Evolutionary conservation across 164 flowering plant genomes (phyloP).

Genomic region (Protea cynaroides): DNA sequence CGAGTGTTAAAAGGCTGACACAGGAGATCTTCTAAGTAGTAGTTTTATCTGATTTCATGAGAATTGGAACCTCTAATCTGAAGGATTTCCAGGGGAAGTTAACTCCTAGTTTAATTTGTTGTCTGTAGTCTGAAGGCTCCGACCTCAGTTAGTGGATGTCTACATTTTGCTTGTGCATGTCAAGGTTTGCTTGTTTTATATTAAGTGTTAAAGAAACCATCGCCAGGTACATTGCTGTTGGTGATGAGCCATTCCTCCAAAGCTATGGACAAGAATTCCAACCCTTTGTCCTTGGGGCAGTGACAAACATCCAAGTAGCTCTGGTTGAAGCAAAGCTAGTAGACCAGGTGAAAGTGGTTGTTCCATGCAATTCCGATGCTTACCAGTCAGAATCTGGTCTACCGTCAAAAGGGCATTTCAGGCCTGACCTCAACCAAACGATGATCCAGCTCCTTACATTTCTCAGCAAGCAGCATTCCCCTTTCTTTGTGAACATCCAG

Average conservation of each 20-base stretch:
- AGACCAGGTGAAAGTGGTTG: slow-evolving; percentile 61
- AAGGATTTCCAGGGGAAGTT: too few species aligned
- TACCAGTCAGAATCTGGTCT: slow-evolving; percentile 46
- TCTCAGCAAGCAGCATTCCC: slow-evolving; percentile 57
- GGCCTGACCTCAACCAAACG: slow-evolving; percentile 76
- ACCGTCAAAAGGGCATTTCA: slow-evolving; percentile 70
- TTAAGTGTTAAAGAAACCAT: neutral
- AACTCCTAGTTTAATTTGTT: too few species aligned
- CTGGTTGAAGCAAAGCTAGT: slow-evolving; percentile 52
- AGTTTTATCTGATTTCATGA: too few species aligned
- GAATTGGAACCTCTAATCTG: too few species aligned
- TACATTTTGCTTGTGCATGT: neutral
- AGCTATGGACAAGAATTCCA: slow-evolving; percentile 57
- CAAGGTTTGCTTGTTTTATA: neutral
- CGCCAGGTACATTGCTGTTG: slow-evolving; percentile 78
- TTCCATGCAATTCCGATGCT: slow-evolving; percentile 72
- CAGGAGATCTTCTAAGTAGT: too few species aligned
- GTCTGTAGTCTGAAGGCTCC: too few species aligned
- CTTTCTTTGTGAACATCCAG: slow-evolving; percentile 64
- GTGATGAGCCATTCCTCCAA: slow-evolving; percentile 79
- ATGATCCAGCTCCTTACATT: slow-evolving; percentile 72
- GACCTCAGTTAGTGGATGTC: too few species aligned
- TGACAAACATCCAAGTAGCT: slow-evolving; percentile 64
- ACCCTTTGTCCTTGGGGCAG: slow-evolving; percentile 73
- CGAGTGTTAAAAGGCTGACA: too few species aligned